Percentiles rank a stretch among this genome's conserved stretches.
Conservation (phyloP, 2,329 filamentous ascomycete species). For the Aureobasidium sp. region DNA sequence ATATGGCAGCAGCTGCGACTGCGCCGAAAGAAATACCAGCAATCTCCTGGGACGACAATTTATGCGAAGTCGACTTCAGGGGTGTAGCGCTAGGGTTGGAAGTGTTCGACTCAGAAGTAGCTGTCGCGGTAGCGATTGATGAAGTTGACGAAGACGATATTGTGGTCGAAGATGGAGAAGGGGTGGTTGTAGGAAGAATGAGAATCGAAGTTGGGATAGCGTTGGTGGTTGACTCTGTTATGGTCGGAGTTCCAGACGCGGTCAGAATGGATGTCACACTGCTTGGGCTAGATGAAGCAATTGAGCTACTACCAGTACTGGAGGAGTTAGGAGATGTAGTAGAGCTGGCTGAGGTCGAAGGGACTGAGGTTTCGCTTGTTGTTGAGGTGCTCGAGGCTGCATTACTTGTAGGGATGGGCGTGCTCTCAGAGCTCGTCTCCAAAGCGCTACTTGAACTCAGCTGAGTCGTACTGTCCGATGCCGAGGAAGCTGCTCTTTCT, state of each 20-base stretch:
- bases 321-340: neutral
- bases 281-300: neutral
- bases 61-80: neutral
- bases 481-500: neutral
- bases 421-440: neutral
- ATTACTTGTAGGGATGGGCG: neutral
- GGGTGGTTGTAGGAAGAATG: neutral
- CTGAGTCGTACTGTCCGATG: neutral
- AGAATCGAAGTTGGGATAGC: neutral
- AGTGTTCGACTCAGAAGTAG: neutral
- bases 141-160: neutral
- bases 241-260: neutral
- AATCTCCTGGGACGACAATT: neutral
- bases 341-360: neutral
- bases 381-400: neutral
- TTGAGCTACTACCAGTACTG: neutral
- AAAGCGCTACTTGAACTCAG: neutral
- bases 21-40: neutral
- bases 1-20: neutral
- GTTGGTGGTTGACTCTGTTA: neutral
- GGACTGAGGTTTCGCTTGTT: neutral
- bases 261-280: neutral
- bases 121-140: neutral
- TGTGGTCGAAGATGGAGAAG: neutral
- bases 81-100: neutral